Evolutionary conservation across 2,329 filamentous ascomycete species (phyloP).

Genomic region (Microsporum audouinii): DNA sequence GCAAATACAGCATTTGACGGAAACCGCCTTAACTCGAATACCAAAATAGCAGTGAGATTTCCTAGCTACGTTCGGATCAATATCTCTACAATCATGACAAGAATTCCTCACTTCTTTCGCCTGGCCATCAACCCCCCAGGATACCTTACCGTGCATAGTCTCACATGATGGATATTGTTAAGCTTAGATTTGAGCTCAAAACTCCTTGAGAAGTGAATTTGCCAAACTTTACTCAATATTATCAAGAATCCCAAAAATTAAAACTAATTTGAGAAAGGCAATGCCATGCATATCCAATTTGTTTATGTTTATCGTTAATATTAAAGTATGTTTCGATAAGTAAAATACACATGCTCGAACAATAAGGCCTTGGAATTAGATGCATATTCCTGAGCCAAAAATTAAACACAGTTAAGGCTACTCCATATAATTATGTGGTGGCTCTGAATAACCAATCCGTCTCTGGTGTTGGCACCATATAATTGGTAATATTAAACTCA

Average conservation of each 20-base stretch:
- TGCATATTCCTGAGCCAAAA: not conserved
- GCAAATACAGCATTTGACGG: not conserved
- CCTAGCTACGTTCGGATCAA: not conserved
- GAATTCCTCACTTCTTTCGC: not conserved
- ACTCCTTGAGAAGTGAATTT: not conserved
- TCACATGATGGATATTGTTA: not conserved
- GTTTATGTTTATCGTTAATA: not conserved
- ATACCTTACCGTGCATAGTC: not conserved
- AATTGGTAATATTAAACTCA: constrained; percentile 37
- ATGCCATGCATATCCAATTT: not conserved
- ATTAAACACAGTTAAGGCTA: not conserved
- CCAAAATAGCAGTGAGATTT: not conserved
- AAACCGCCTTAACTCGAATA: not conserved
- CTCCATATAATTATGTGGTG: not conserved
- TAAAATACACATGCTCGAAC: not conserved
- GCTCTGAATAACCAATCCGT: constrained; percentile 34
- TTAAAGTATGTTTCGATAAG: not conserved
- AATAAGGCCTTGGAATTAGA: not conserved
- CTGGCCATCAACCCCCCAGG: not conserved
- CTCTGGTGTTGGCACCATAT: constrained; percentile 36
- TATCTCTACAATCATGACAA: not conserved
- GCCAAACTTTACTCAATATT: not conserved
- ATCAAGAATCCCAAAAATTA: not conserved
- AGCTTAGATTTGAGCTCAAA: not conserved
- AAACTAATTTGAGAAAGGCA: not conserved